A percentile compares a stretch with the other conserved stretches of the same genome.
Conservation (phyloP, 495 filamentous ascomycete genomes). For the Aspergillus nidulans region DNA sequence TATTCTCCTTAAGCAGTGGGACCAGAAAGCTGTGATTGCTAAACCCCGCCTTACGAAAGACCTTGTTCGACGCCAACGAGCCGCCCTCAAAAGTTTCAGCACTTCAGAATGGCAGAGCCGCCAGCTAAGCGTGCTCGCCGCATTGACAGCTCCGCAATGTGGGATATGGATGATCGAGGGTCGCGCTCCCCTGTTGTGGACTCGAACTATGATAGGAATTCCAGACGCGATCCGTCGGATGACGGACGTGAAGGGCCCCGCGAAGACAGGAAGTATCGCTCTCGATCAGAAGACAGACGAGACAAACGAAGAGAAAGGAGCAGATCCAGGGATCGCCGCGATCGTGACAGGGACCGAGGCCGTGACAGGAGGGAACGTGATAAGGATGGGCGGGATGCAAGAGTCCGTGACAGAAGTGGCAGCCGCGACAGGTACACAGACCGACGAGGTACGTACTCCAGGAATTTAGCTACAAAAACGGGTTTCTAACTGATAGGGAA, state of each 20-base stretch:
- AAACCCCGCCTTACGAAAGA: background rate
- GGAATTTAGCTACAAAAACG: conserved; percentile 9
- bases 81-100: background rate
- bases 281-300: conserved; percentile 40
- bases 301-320: conserved; percentile 38
- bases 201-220: conserved; percentile 33
- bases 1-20: background rate
- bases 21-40: background rate
- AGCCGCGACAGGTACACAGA: conserved; percentile 45
- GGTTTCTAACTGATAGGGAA: conserved; percentile 11
- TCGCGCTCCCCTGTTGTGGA: conserved; percentile 26
- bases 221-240: conserved; percentile 29
- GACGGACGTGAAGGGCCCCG: conserved; percentile 28
- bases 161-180: conserved; percentile 42
- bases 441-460: conserved; percentile 33
- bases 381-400: conserved; percentile 33
- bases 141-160: conserved; percentile 50
- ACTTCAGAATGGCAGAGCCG: conserved; percentile 44
- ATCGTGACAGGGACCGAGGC: conserved; percentile 28
- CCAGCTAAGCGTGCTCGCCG: conserved; percentile 52
- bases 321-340: conserved; percentile 44
- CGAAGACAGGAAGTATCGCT: conserved; percentile 39
- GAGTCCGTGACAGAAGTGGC: conserved; percentile 41
- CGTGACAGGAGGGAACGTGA: conserved; percentile 36
- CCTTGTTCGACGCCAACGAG: background rate